Evolutionary conservation across 1,284 basidiomycete species (phyloP), one percentile per base, ranked within the genome.

Genomic region (Sparassis latifolia): DNA sequence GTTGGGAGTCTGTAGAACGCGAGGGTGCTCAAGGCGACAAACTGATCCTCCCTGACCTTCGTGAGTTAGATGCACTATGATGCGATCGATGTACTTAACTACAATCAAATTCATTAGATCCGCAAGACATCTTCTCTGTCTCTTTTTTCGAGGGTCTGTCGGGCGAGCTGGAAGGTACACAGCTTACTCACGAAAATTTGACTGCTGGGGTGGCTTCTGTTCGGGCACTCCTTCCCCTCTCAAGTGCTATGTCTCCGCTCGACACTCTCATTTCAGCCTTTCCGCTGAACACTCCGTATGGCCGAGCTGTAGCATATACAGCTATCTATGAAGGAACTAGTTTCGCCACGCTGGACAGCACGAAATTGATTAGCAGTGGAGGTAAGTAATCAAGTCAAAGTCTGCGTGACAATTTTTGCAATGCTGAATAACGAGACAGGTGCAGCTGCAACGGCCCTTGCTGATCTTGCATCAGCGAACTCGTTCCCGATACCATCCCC

Each of bases 121-220:
- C 82, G 4, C 70, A 67, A 47, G 79, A 86, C 56, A 71, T 85
- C 2, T 84, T 84, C 59, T 82, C 83, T 3, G 74, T 88, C 4
- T 76, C 82, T 0, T 87, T 86, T 70, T 86, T 76, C 58, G 66
- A 74, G 51, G 70, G 73, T 1, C 60, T 73, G 30, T 66, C 73
- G 12, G 81, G 82, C 33, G 71, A 74, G 44, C 59, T 84, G 5
- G 77, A 77, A 53, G 84, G 77, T 32, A 77, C 77, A 5, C 81
- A 82, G 51, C 68, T 91, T 41, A 87, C 86, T 0, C 88, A 91
- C 60, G 78, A 86, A 59, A 89, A 89, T 55, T 63, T 90, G 50
- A 90, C 86, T 2, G 85, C 89, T 9, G 89, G 85, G 42, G 82
- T 89, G n/a, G 78, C 85, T 2, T 84, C 85, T 3, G 73, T 77